phyloP scores from a whole-genome alignment of 345 rosid genomes.

The Citrus trifoliata region DNA sequence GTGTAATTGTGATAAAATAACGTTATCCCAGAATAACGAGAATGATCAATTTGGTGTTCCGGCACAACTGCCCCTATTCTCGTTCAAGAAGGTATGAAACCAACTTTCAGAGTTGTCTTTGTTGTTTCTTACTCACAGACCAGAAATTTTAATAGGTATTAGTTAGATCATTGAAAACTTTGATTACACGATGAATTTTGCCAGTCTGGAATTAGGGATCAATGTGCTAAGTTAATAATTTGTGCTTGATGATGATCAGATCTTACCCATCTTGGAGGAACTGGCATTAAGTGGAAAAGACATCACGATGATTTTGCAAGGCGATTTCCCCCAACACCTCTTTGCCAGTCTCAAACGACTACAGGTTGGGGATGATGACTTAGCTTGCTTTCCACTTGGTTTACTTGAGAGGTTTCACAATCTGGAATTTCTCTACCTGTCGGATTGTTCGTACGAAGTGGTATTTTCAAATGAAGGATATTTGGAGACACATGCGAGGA shows the following conservation, averaged over 20 bases:
- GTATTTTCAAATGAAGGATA: neutral
- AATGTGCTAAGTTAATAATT: too few relatives aligned
- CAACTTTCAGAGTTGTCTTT: fast-evolving
- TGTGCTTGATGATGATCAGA: neutral
- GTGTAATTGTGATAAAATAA: neutral
- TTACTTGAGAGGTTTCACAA: constrained; percentile 2
- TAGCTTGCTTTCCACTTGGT: neutral
- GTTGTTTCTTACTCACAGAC: fast-evolving
- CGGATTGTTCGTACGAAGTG: neutral
- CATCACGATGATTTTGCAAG: neutral
- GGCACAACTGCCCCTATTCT: neutral
- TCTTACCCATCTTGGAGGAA: constrained; percentile 16
- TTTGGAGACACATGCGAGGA: neutral
- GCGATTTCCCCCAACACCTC: neutral
- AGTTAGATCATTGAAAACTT: too few relatives aligned
- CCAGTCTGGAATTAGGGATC: fast-evolving
- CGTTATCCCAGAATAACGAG: neutral
- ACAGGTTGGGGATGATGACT: neutral
- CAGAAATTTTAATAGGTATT: too few relatives aligned
- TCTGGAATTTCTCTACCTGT: neutral
- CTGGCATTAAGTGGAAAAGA: neutral
- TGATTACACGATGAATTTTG: neutral
- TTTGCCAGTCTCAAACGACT: neutral
- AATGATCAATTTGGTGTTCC: neutral
- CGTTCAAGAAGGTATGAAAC: constrained; percentile 2